These are phyloP conservation scores for Reutealis trisperma DNA, from an alignment of 345 rosid species.

Conservation along the genomic window DNA sequence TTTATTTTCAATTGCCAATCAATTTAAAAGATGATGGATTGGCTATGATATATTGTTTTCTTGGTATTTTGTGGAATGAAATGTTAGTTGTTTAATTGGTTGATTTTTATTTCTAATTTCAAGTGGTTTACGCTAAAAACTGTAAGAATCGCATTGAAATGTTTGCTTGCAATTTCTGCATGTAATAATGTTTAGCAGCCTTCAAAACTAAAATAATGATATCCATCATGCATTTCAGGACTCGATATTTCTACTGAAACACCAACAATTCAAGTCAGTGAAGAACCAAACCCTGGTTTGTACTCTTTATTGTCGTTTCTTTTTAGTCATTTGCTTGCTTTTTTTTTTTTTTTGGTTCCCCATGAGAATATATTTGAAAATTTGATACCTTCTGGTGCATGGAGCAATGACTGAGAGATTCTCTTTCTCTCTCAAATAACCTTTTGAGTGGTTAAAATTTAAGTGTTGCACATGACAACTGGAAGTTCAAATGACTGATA, in stretches of 20 bases:
- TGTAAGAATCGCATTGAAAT: neutral
- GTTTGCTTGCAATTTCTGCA: neutral
- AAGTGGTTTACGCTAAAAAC: neutral
- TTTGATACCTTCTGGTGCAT: neutral
- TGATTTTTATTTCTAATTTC: neutral
- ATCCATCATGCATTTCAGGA: conserved; percentile 27
- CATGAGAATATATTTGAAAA: too few species aligned
- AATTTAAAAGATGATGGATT: neutral
- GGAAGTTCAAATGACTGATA: neutral
- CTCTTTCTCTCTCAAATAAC: neutral
- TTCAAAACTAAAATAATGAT: conserved; percentile 6
- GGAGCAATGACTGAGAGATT: neutral
- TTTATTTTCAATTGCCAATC: neutral
- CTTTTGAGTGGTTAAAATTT: neutral
- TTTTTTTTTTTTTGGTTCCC: conserved; percentile 2
- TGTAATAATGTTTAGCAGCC: neutral
- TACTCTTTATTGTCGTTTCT: conserved; percentile 8
- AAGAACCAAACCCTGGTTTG: conserved; percentile 25
- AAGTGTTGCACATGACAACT: neutral
- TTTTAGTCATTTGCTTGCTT: neutral
- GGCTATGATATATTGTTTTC: neutral
- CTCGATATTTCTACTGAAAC: conserved; percentile 15
- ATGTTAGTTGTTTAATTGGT: neutral
- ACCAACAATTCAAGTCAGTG: conserved; percentile 19
- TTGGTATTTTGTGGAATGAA: too few species aligned